Evolutionary conservation across 352 stramenopile genomes (phyloP), one percentile per base, ranked within the genome.

Genomic region (Sclerospora graminicola): DNA sequence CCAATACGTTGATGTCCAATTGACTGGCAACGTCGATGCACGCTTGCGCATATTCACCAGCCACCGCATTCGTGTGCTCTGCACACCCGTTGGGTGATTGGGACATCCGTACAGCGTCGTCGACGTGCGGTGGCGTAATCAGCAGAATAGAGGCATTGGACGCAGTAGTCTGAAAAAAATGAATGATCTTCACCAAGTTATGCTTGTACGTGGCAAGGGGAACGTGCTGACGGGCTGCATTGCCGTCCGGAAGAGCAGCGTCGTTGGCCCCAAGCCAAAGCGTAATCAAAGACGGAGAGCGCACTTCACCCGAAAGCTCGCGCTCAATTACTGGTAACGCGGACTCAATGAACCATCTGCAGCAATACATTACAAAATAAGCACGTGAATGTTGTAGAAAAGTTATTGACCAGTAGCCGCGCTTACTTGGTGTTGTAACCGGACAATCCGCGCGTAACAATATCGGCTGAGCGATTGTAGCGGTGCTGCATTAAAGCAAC

Each of bases 261-360:
- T 89, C 73, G 24, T 89, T 89, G 15, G 76, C 64, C 11, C 73
- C 76, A 39, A 89, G 45, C 65, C 66, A 85, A n/a, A 89, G 33
- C 23, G 63, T 80, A 29, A 86, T 55, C 18, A 89, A 54, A 20
- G 60, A 45, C 15, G 72, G 70, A 2, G 54, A 44, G 10, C 51
- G 49, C 36, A 42, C 13, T 20, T 58, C 57, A 14, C 15, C 36
- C 8, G 36, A 21, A 21, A 83, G 57, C 35, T 88, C 71, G 0
- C 56, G 32, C 28, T 57, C 35, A 3, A 82, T 40, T 9, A 58
- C 41, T 0, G 64, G 66, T 8, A 83, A 39, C 11, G 61, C 69
- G 4, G 53, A 46, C 19, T 73, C 34, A 38, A 82, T 40, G 43
- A 75, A 68, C 61, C 65, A 78, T 38, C 68, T 80, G 13, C 27